These are phyloP conservation scores for Talaromyces sp. DNA, from an alignment of 2,329 filamentous ascomycete species.

Conservation along the genomic window DNA sequence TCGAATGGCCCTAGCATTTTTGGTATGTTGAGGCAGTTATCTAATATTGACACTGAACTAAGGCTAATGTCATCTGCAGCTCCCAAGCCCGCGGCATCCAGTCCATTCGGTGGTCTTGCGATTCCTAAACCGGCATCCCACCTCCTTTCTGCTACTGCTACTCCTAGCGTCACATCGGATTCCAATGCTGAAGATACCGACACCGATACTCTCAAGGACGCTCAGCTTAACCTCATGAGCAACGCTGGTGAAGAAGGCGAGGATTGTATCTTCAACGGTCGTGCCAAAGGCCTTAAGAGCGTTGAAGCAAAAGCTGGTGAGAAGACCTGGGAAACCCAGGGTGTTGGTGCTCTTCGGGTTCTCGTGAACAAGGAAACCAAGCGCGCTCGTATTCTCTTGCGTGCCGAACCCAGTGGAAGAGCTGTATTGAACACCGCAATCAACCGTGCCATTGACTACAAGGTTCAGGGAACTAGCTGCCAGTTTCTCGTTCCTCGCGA, in stretches of 20 bases:
- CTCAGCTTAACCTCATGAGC: constrained; percentile 66
- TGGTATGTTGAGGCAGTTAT: not conserved
- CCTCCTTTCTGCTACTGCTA: constrained; percentile 5
- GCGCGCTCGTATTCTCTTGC: constrained; percentile 62
- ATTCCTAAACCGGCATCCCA: constrained; percentile 5
- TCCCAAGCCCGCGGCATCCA: constrained; percentile 1
- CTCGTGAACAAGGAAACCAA: constrained; percentile 68
- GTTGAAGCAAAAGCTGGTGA: constrained; percentile 25
- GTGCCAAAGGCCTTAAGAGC: constrained; percentile 65
- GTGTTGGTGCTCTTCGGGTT: constrained; percentile 66
- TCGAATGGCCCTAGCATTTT: constrained; percentile 6
- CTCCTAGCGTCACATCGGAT: constrained; percentile 10
- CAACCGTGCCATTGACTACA: constrained; percentile 59
- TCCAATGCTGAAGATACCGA: constrained; percentile 14
- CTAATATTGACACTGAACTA: not conserved
- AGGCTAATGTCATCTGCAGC: not conserved
- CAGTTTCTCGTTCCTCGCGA: constrained; percentile 48
- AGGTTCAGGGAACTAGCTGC: constrained; percentile 45
- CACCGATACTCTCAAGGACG: constrained; percentile 37
- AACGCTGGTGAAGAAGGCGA: constrained; percentile 69
- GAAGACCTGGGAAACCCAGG: constrained; percentile 59
- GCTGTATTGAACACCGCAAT: constrained; percentile 67
- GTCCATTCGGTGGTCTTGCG: not conserved
- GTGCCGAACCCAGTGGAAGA: constrained; percentile 69
- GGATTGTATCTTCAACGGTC: constrained; percentile 62